Base-by-base conservation (phyloP, 2,329 filamentous ascomycete genomes). In the Diaporthe amygdali region DNA sequence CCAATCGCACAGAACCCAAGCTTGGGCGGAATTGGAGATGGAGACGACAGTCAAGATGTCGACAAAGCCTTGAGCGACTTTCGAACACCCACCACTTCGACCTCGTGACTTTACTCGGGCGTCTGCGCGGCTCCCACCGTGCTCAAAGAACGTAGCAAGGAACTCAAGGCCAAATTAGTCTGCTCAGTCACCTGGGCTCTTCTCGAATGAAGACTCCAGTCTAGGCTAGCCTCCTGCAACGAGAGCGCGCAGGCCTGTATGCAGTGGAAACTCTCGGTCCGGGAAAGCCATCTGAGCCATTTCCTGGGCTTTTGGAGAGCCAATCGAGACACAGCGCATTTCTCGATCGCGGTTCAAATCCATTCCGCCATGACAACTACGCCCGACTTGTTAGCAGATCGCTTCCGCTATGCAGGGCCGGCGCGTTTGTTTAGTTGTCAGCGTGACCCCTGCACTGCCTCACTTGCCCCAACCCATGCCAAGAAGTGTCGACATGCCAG, bases 361-460 rank as follows among this genome's bases (percentile, higher is more conserved):
- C 44, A 7, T 52, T 56, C 64, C 66, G 41, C 37, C 17, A 69
- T 69, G 56, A 64, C 66, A 56, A 44, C 37, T 27, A 63, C 56
- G 70, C 66, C 70, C 56, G 49, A 32, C 56, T 66, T 49, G 39
- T 49, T 68, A 61, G 63, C 49, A 63, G 20, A 64, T 64, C 46
- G 10, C 30, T 39, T 17, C 44, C 46, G 44, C 46, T n/a, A 27
- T 12, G 37, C 17, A 14, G 9, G 32, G 27, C n/a, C 30, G 34
- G 27, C 46, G 37, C 30, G 15, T 37, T 59, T 14, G 12, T 27
- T 47, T 30, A 46, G 12, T 27, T 41, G 64, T 46, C 66, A 71
- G 55, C 66, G 66, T 71, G 70, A 71, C 55, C 70, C 55, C 39
- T 39, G 54, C 70, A 71, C 66, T 56, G 70, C 70, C 70, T 66